Conservation (phyloP, 2,329 filamentous ascomycete genomes). For the Coniochaeta pulveracea region DNA sequence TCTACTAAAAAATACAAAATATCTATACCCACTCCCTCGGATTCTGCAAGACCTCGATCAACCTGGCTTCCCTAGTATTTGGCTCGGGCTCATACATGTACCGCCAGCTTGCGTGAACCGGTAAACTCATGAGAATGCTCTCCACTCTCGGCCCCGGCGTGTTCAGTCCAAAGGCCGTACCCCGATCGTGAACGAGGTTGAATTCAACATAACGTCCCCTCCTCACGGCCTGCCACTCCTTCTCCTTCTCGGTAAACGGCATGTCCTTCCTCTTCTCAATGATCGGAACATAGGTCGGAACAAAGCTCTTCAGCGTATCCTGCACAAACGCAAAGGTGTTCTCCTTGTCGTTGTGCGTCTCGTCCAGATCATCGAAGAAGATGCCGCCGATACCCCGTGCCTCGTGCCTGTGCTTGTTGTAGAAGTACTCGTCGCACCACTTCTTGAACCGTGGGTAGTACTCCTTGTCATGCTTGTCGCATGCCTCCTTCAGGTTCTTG, state of each 20-base stretch:
- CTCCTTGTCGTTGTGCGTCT: constrained; percentile 74
- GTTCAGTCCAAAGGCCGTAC: constrained; percentile 87
- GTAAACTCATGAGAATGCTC: constrained; percentile 95
- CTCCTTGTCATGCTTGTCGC: constrained; percentile 81
- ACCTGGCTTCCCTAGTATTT: constrained; percentile 63
- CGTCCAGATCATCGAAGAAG: constrained; percentile 97
- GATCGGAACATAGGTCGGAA: constrained; percentile 86
- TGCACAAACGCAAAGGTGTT: constrained; percentile 83
- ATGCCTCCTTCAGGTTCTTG: constrained; percentile 80
- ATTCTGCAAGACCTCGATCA: constrained; percentile 60
- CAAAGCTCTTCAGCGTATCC: constrained; percentile 74
- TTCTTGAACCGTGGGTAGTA: constrained; percentile 95
- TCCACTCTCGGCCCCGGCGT: constrained; percentile 87
- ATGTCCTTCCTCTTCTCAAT: constrained; percentile 82
- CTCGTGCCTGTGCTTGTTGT: constrained; percentile 83
- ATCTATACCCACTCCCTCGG: constrained; percentile 59
- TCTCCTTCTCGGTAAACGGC: constrained; percentile 76
- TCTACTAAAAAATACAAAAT: background rate
- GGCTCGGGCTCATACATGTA: constrained; percentile 87
- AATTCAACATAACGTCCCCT: constrained; percentile 97
- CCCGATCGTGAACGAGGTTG: constrained; percentile 92
- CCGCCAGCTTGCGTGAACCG: constrained; percentile 83
- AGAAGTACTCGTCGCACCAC: constrained; percentile 98
- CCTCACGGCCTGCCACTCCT: constrained; percentile 92
- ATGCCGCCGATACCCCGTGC: constrained; percentile 85